Evolutionary conservation across 306 rosid species (phyloP), one percentile per base, ranked within the genome.

Genomic region (Rubus parviflorus): DNA sequence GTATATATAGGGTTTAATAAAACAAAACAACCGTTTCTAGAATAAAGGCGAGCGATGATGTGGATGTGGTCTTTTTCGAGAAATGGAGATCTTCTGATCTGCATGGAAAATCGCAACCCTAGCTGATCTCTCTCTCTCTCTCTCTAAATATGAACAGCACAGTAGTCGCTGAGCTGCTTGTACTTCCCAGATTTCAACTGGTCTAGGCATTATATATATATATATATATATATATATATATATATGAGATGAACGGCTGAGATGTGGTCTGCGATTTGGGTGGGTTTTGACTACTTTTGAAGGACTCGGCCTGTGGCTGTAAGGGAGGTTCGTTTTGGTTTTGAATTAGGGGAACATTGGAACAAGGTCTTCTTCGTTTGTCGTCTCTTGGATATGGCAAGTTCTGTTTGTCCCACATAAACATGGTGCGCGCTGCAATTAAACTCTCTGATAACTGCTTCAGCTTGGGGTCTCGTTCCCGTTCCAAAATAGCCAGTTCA

Each of bases 1-100:
- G 48, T 64, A 17, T 6, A 19, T 37, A 63, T 15, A 63, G 8
- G 1, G 35, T 30, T 30, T 30, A 42, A 42, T 8, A 41, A 19
- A 15, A 15, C 68, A 35, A 62, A 37, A 37, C 45, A 62, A 62
- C 68, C 68, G 68, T 62, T 15, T 62, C 68, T 14, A 62, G 68
- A 62, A 35, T 35, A 63, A 63, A 16, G 69, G 46, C 42, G 6
- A 17, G 46, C 8, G 46, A 42, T 16, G 42, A 62, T 15, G 35
- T 30, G 35, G 69, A 37, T 6, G 25, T 17, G 69, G 69, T 64
- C 69, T 40, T 64, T 64, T 64, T 64, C 69, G 69, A 64, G 48
- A 64, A 64, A 38, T 19, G 48, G 47, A 64, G 70, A 64, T 64
- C 47, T 64, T 64, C 70, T 64, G 70, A 64, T 38, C 70, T 64